These are phyloP conservation scores for Synchytrium microbalum DNA, from an alignment of 371 early-diverging fungal genomes.

Conservation along the genomic window DNA sequence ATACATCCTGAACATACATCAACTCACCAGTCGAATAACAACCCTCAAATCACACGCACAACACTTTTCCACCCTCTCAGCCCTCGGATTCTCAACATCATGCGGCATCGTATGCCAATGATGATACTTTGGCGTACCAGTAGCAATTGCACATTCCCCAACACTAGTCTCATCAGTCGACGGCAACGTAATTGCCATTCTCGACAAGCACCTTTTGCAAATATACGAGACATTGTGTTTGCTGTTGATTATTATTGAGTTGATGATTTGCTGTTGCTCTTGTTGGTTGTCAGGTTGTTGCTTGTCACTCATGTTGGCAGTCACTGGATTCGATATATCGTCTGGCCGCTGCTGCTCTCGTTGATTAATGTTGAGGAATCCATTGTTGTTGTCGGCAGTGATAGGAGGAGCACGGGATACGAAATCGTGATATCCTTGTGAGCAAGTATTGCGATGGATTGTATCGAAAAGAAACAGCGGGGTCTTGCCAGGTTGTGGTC, in stretches of 20 bases:
- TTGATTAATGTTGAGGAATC: no score
- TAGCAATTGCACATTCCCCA: background rate
- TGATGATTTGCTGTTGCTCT: background rate
- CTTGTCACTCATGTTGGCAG: background rate
- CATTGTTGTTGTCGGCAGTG: no score
- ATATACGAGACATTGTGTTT: background rate
- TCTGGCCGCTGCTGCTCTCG: background rate
- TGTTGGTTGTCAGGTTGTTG: background rate
- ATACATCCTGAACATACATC: background rate
- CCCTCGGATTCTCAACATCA: background rate
- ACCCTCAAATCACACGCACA: background rate
- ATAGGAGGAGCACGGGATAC: background rate
- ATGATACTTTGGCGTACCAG: background rate
- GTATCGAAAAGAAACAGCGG: background rate
- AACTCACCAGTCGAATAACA: background rate
- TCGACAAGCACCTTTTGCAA: background rate
- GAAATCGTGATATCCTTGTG: background rate
- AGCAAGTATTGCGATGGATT: background rate
- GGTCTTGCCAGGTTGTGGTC: no score
- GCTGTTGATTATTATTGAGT: no score
- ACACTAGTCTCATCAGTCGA: background rate
- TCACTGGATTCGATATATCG: background rate
- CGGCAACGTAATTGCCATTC: background rate
- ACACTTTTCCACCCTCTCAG: background rate
- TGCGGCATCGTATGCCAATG: background rate